A percentile compares a stretch with the other conserved stretches of the same genome.
Evolutionary conservation across 2,329 filamentous ascomycete species (phyloP).

Genomic region (Lecanicillium sp.): DNA sequence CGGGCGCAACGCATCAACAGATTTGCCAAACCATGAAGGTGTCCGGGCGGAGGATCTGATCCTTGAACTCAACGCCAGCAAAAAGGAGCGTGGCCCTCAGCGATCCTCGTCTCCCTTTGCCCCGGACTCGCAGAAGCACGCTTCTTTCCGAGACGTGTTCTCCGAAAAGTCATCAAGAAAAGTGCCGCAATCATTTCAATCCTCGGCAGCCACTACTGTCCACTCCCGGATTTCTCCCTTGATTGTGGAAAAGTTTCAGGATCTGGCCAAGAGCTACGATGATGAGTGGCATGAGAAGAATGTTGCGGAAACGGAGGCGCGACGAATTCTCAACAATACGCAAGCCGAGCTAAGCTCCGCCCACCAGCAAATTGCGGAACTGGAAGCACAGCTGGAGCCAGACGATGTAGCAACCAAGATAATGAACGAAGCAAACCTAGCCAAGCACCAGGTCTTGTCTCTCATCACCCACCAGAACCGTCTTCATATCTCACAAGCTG

Average conservation of each 20-base stretch:
- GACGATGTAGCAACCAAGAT: slow-evolving; percentile 45
- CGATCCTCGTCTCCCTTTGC: slow-evolving; percentile 70
- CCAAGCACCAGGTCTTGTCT: slow-evolving; percentile 41
- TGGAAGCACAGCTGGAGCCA: slow-evolving; percentile 46
- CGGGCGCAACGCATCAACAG: slow-evolving; percentile 72
- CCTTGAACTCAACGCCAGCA: slow-evolving; percentile 61
- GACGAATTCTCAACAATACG: slow-evolving; percentile 57
- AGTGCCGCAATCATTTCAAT: slow-evolving; percentile 40
- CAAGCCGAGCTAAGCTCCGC: slow-evolving; percentile 58
- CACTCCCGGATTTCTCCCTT: slow-evolving; percentile 62
- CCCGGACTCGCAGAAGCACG: slow-evolving; percentile 51
- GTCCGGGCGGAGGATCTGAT: slow-evolving; percentile 82
- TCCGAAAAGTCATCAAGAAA: slow-evolving; percentile 34
- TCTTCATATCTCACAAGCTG: slow-evolving; percentile 42
- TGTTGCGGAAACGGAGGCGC: slow-evolving; percentile 59
- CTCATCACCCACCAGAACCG: slow-evolving; percentile 45
- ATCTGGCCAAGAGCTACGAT: slow-evolving; percentile 64
- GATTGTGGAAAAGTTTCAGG: slow-evolving; percentile 64
- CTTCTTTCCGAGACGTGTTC: slow-evolving; percentile 43
- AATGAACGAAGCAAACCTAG: slow-evolving; percentile 40
- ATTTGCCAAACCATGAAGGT: slow-evolving; percentile 75
- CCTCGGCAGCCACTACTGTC: slow-evolving; percentile 60
- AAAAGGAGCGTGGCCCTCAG: slow-evolving; percentile 60
- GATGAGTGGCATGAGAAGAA: slow-evolving; percentile 70
- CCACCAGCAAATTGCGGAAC: slow-evolving; percentile 50